Conservation (phyloP, 106 monocot genomes). For the Amphibolis antarctica region DNA sequence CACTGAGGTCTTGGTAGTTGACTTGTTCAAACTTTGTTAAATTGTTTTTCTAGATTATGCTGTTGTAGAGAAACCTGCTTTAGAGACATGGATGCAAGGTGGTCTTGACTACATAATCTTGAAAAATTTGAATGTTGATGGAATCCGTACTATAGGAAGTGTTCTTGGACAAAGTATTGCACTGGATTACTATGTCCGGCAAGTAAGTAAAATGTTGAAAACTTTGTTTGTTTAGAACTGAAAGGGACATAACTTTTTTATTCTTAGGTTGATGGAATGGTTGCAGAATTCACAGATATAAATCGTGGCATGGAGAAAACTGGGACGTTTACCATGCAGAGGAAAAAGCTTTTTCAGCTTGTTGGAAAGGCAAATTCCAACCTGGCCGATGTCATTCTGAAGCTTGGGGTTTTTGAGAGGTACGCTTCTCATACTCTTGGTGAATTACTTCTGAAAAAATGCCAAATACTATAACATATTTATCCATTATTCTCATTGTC, state of each 20-base stretch:
- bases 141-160: constrained; percentile 70
- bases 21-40: too few relatives aligned
- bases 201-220: too few relatives aligned
- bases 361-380: constrained; percentile 81
- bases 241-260: background rate
- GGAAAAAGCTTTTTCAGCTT: constrained; percentile 78
- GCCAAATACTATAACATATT: too few relatives aligned
- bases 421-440: constrained; percentile 2
- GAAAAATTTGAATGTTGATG: constrained; percentile 54
- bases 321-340: constrained; percentile 76
- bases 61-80: constrained; percentile 59
- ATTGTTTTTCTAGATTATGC: constrained; percentile 87
- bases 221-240: too few relatives aligned
- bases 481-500: too few relatives aligned
- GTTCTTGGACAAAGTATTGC: constrained; percentile 77
- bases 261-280: constrained; percentile 78
- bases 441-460: background rate
- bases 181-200: constrained; percentile 60
- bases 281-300: constrained; percentile 75
- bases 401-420: constrained; percentile 77
- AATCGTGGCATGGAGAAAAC: constrained; percentile 75
- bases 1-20: too few relatives aligned
- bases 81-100: constrained; percentile 78
- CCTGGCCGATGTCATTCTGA: constrained; percentile 73
- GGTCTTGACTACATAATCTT: constrained; percentile 62